Evolutionary conservation across 1,284 basidiomycete species (phyloP), one percentile per base, ranked within the genome.

Genomic region (Thecaphora thlaspeos): DNA sequence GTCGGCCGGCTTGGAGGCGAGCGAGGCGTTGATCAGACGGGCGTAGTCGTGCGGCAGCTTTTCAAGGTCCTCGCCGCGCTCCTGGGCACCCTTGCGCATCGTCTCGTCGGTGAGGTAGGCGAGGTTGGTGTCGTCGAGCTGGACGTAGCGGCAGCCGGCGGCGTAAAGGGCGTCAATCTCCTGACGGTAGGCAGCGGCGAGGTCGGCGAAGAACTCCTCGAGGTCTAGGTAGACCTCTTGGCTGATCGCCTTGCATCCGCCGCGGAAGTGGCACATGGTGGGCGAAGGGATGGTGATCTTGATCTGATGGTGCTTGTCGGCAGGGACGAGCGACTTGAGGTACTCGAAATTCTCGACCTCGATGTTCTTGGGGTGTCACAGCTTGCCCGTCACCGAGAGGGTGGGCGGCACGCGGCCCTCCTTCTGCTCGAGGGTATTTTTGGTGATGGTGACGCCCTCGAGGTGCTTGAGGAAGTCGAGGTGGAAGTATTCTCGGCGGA

Each of bases 281-380:
- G 88, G 88, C 0, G 86, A 84, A 63, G 85, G 87, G 77, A 89
- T 83, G 10, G 87, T 89, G 57, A 90, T 77, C 77, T 90, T 90
- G 75, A 88, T 83, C 68, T 83, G 58, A 51, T 64, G 58, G 37
- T 69, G 63, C 44, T 71, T 58, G 5, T 63, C 59, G 19, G 65
- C 43, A 3, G 75, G 68, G 4, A 79, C 71, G 11, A 76, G 48
- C 28, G 58, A 63, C 41, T 71, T 65, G 47, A 78, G 64, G 61
- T 68, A 80, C 36, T 62, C 48, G 42, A 78, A 79, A 55, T 80
- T 78, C 41, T 70, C 73, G 28, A 79, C 68, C 45, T 78, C 67
- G 22, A 73, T 76, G 43, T 60, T 59, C 18, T 47, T 63, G 4
- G 41, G 51, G 38, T 68, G 65, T 14, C n/a, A 15, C 21, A 80